Evolutionary conservation across 2,329 filamentous ascomycete species (phyloP).

Genomic region (Tolypocladium paradoxum): DNA sequence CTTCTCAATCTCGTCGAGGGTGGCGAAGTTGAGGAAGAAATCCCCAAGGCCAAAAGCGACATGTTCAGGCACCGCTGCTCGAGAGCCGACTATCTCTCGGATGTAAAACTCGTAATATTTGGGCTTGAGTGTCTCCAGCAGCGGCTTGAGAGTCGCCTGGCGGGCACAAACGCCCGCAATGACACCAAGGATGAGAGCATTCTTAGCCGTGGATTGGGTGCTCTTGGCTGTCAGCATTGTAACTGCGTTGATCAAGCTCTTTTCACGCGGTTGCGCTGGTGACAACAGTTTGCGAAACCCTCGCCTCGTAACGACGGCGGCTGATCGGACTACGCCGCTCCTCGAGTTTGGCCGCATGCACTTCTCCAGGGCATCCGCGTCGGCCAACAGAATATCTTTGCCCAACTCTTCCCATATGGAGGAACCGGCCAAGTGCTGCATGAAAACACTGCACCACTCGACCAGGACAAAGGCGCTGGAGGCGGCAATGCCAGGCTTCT

Average conservation of each 20-base stretch:
- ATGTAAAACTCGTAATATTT: constrained; percentile 74
- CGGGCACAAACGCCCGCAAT: constrained; percentile 79
- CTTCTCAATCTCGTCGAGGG: constrained; percentile 61
- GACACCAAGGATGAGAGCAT: constrained; percentile 71
- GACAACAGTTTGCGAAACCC: constrained; percentile 67
- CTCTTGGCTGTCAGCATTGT: constrained; percentile 58
- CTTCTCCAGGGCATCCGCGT: constrained; percentile 66
- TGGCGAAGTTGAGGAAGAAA: constrained; percentile 71
- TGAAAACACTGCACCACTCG: constrained; percentile 77
- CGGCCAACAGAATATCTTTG: constrained; percentile 53
- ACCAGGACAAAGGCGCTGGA: constrained; percentile 78
- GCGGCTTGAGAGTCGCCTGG: constrained; percentile 48
- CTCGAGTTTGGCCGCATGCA: constrained; percentile 59
- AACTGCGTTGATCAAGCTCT: constrained; percentile 53
- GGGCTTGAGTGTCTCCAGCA: constrained; percentile 54
- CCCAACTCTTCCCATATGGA: constrained; percentile 54
- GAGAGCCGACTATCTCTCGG: constrained; percentile 75
- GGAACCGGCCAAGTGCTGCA: constrained; percentile 57
- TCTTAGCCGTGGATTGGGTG: constrained; percentile 50
- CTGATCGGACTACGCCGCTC: constrained; percentile 57
- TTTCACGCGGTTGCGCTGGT: constrained; percentile 40
- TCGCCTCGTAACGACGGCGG: constrained; percentile 66
- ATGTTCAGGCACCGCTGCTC: constrained; percentile 58
- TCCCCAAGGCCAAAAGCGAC: constrained; percentile 64
- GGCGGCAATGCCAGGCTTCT: constrained; percentile 66